phyloP scores from a whole-genome alignment of 768 basidiomycete genomes.

The Phanerochaete carnosa region DNA sequence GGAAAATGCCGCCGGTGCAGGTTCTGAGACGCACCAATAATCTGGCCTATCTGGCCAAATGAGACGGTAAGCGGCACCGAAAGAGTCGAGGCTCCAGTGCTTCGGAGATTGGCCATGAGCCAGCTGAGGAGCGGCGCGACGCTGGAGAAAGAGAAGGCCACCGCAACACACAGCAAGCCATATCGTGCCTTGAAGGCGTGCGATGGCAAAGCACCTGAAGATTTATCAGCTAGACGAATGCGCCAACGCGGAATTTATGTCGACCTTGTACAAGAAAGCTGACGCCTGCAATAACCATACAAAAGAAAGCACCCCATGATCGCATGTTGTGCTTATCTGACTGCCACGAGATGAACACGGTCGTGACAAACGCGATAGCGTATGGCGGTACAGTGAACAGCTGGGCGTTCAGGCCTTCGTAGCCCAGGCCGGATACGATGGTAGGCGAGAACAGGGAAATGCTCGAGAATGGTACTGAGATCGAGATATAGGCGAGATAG shows the following conservation, averaged over 20 bases:
- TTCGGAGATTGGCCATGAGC: constrained; percentile 31
- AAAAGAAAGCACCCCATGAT: constrained; percentile 14
- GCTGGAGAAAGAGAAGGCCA: constrained; percentile 30
- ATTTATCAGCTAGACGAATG: background rate
- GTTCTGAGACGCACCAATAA: constrained; percentile 25
- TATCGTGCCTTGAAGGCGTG: constrained; percentile 27
- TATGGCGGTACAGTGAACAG: constrained; percentile 56
- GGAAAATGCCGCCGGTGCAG: constrained; percentile 16
- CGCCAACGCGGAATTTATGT: background rate
- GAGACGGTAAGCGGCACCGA: constrained; percentile 31
- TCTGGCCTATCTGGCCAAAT: constrained; percentile 34
- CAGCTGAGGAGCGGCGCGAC: constrained; percentile 34
- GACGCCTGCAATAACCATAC: constrained; percentile 16
- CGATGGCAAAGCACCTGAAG: background rate
- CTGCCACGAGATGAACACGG: constrained; percentile 16
- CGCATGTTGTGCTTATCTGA: constrained; percentile 17
- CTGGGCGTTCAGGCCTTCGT: constrained; percentile 48
- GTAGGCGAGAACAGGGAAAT: constrained; percentile 62
- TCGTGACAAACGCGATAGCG: constrained; percentile 30
- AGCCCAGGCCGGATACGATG: constrained; percentile 62
- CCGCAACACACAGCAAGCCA: constrained; percentile 29
- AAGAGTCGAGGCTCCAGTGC: constrained; percentile 29
- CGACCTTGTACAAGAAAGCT: constrained; percentile 20
- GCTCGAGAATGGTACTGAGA: constrained; percentile 40
- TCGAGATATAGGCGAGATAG: constrained; percentile 40